These are phyloP conservation scores for Malus orientalis DNA, from an alignment of 306 rosid genomes.

Conservation along the genomic window DNA sequence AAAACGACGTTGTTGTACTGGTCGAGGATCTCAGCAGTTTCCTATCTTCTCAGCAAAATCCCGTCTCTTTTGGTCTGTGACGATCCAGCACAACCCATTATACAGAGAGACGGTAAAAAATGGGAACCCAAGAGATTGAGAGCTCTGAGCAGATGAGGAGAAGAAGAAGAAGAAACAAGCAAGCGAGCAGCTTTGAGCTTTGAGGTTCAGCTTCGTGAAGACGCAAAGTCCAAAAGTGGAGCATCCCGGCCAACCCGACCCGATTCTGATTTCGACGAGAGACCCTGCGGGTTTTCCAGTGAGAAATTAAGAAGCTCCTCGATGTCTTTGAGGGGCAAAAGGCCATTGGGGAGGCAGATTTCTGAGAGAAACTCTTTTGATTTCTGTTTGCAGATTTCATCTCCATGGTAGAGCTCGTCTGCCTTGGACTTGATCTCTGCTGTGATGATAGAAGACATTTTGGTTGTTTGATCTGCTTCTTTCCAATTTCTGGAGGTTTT, in stretches of 20 bases:
- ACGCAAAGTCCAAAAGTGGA: constrained; percentile 21
- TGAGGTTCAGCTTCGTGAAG: constrained; percentile 22
- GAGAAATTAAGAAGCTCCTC: background rate
- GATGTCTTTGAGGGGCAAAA: too few species aligned
- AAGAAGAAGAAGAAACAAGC: background rate
- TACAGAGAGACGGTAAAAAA: background rate
- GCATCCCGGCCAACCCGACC: constrained; percentile 4
- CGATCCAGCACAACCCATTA: constrained; percentile 94
- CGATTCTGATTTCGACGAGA: constrained; percentile 21
- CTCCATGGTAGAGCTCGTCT: too few species aligned
- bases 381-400: too few species aligned
- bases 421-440: too few species aligned
- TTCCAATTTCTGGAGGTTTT: too few species aligned
- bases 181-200: background rate
- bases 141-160: background rate
- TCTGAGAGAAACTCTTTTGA: too few species aligned
- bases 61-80: constrained; percentile 77
- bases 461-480: too few species aligned
- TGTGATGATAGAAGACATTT: too few species aligned
- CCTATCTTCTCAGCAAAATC: too few species aligned
- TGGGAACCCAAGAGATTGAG: background rate
- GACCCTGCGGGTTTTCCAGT: constrained; percentile 17
- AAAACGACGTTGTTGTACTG: too few species aligned
- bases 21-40: too few species aligned
- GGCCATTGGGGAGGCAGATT: too few species aligned